Conservation (phyloP, 768 basidiomycete species). For the Hygrocybe punicea region DNA sequence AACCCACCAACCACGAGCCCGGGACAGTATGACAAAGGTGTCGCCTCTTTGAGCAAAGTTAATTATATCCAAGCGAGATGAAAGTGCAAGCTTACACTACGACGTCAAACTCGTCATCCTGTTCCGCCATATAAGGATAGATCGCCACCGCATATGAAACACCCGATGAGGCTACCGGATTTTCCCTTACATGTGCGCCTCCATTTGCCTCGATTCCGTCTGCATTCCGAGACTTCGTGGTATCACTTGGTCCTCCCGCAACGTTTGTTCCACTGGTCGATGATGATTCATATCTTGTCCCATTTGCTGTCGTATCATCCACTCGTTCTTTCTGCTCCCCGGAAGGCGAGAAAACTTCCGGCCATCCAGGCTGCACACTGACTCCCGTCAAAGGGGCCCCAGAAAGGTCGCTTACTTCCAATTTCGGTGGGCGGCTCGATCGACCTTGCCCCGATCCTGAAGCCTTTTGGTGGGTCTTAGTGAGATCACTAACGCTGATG, state of each 20-base stretch:
- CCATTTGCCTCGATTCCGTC: not conserved
- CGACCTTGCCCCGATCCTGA: conserved; percentile 22
- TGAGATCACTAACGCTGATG: conserved; percentile 41
- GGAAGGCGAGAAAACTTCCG: conserved; percentile 65
- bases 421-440: conserved; percentile 58
- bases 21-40: conserved; percentile 88
- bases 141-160: conserved; percentile 96
- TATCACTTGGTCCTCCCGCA: not conserved
- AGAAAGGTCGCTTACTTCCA: conserved; percentile 65
- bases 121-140: conserved; percentile 97
- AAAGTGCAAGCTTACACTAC: conserved; percentile 63
- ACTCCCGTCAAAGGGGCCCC: conserved; percentile 42
- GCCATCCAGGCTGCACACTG: conserved; percentile 74
- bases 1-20: conserved; percentile 99
- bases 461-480: conserved; percentile 42
- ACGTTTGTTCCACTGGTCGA: conserved; percentile 19
- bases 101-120: conserved; percentile 98
- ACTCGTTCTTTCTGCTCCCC: conserved; percentile 39
- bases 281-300: conserved; percentile 38
- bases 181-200: conserved; percentile 29
- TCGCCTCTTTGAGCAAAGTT: conserved; percentile 58
- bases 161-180: conserved; percentile 44
- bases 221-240: not conserved
- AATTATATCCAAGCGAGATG: not conserved
- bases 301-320: conserved; percentile 42